Conservation (phyloP, 257 asterid species). For the Cinchona pubescens region DNA sequence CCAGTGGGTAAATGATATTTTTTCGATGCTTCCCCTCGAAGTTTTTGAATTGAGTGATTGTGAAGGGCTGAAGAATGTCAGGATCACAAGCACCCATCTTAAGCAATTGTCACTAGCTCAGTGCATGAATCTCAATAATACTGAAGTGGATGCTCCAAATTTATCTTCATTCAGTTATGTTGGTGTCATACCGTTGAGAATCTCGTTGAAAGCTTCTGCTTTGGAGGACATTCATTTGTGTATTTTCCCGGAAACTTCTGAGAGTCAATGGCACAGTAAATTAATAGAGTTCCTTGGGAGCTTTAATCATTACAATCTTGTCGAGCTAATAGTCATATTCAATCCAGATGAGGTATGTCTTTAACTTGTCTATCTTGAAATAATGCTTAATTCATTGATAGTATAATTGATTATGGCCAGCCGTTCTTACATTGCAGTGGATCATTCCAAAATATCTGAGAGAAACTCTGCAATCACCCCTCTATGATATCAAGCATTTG, state of each 20-base stretch:
- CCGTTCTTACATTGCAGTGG: not conserved
- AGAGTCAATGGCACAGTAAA: not conserved
- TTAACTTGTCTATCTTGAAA: not conserved
- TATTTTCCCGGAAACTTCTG: not conserved
- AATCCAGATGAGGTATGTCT: not conserved
- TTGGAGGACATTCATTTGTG: not conserved
- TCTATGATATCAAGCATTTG: not conserved
- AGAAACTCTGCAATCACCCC: not conserved
- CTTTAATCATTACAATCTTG: constrained; percentile 2
- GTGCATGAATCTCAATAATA: not conserved
- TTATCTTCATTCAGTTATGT: not conserved
- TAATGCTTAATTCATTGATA: not conserved
- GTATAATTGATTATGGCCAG: not conserved
- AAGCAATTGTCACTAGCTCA: not conserved
- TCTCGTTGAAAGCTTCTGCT: not conserved
- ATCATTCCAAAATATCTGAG: not conserved
- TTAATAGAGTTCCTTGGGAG: not conserved
- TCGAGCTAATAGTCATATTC: not conserved
- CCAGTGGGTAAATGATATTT: not conserved
- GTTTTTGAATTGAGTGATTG: not conserved
- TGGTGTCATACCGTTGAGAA: not conserved
- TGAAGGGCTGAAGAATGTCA: not conserved
- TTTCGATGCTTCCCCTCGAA: not conserved
- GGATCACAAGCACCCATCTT: not conserved
- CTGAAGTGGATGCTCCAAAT: constrained; percentile 10